Evolutionary conservation across 2,329 filamentous ascomycete species (phyloP), one percentile per base, ranked within the genome.

Genomic region (Conoideocrella luteorostrata): DNA sequence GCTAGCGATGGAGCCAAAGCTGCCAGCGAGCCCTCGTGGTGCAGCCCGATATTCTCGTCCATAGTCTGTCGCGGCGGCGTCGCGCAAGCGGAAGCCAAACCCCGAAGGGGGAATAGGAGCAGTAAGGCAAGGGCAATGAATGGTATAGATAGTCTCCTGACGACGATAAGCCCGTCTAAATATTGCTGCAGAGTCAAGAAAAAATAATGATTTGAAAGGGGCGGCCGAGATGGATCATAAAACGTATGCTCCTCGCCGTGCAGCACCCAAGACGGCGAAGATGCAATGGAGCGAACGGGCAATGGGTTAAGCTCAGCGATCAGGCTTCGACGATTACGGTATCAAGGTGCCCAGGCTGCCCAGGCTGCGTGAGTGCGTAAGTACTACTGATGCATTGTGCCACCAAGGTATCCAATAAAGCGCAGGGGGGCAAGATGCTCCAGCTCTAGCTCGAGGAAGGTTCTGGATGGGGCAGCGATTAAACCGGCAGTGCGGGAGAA

Each of bases 1-100:
- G 54, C 53, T 21, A 57, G 47, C n/a, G 59, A 52, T n/a, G 63
- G 52, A n/a, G 61, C 51, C 38, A 66, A 48, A 40, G 55, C 54
- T 40, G 51, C 56, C 22, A 56, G 51, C 11, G 56, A 52, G 45
- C 57, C 59, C 34, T 61, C 55, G 46, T 56, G 59, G 39, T 54
- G 56, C 47, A 58, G 57, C 40, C 63, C 64, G 41, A 60, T 55
- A 45, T 65, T 63, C 48, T 68, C 65, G 45, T 68, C 65, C 65
- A 68, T 68, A 51, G 41, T 47, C 26, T 33, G n/a, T 17, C 29
- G 17, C 18, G 7, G 17, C 13, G 11, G 32, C 43, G 39, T 39
- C 36, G 40, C 35, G 30, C 30, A 33, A 35, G 24, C 39, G n/a
- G n/a, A 32, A 35, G 12, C 36, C 36, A 37, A 24, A 23, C 41